Conservation (phyloP, 176 grass and related monocot genomes). For the Olyra latifolia region DNA sequence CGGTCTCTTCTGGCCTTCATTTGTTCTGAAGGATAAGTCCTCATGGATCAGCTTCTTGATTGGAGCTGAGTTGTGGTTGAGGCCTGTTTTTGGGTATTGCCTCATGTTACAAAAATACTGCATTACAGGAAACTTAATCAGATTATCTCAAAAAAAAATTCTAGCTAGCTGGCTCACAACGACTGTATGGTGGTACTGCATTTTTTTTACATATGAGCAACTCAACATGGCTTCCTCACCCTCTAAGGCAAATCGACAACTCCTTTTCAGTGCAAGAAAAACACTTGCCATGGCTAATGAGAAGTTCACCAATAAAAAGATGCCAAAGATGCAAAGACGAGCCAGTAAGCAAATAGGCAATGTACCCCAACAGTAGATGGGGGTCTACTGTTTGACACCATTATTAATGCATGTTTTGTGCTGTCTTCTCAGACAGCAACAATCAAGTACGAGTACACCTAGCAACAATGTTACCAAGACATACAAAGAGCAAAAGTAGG, state of each 20-base stretch:
- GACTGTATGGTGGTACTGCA: background rate
- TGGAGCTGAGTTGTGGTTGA: slow-evolving; percentile 15
- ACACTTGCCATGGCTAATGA: background rate
- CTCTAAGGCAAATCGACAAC: background rate
- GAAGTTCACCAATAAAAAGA: background rate
- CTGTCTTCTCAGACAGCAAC: slow-evolving; percentile 20
- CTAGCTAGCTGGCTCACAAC: background rate
- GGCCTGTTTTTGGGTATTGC: slow-evolving; percentile 50
- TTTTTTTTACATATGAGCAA: background rate
- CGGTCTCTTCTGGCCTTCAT: slow-evolving; percentile 55
- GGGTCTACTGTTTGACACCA: slow-evolving; percentile 21
- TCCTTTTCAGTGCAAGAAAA: background rate
- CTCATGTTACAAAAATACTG: slow-evolving; percentile 62
- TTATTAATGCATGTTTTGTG: slow-evolving; percentile 19
- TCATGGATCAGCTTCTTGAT: slow-evolving; percentile 65
- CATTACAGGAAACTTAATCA: slow-evolving; percentile 33
- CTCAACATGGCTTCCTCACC: background rate
- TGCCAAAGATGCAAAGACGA: background rate
- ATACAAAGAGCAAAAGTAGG: background rate
- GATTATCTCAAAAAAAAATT: background rate
- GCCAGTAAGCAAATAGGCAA: background rate
- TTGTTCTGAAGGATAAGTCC: slow-evolving; percentile 49
- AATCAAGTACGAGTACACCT: slow-evolving; percentile 35
- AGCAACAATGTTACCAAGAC: slow-evolving; percentile 15
- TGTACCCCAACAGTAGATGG: slow-evolving; percentile 29